These are phyloP conservation scores for Zizania palustris DNA, from an alignment of 202 grass and related monocot genomes.

Conservation along the genomic window DNA sequence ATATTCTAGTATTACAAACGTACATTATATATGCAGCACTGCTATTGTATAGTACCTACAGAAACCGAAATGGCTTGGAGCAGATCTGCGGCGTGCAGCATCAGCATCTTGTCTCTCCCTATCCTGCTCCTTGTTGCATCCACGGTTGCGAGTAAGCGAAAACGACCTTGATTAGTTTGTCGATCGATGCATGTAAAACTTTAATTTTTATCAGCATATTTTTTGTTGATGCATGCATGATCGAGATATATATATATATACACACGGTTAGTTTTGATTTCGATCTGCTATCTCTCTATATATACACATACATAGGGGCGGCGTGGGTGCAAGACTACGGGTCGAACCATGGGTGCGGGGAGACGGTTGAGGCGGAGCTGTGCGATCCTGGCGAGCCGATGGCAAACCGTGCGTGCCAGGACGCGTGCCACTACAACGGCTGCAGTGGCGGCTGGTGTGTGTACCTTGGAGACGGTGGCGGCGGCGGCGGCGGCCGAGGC, in stretches of 20 bases:
- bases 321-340: constrained; percentile 42
- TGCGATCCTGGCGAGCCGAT: constrained; percentile 29
- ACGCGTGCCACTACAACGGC: constrained; percentile 51
- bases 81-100: neutral
- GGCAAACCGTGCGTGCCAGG: constrained; percentile 42
- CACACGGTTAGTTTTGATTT: neutral
- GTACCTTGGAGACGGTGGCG: neutral
- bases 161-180: neutral
- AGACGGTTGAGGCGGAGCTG: constrained; percentile 1
- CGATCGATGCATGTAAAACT: too few species aligned
- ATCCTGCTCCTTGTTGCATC: neutral
- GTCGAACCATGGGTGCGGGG: constrained; percentile 28
- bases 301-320: neutral
- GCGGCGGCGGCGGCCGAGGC: neutral
- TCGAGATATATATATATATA: too few species aligned
- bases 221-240: neutral
- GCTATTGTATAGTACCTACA: too few species aligned
- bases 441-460: constrained; percentile 42
- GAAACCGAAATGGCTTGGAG: neutral
- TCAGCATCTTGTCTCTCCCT: neutral
- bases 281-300: neutral
- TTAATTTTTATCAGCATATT: too few species aligned
- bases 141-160: constrained; percentile 21
- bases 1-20: too few species aligned
- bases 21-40: too few species aligned